Base-by-base conservation (phyloP, 2,329 filamentous ascomycete genomes). In the Mariannaea elegans region DNA sequence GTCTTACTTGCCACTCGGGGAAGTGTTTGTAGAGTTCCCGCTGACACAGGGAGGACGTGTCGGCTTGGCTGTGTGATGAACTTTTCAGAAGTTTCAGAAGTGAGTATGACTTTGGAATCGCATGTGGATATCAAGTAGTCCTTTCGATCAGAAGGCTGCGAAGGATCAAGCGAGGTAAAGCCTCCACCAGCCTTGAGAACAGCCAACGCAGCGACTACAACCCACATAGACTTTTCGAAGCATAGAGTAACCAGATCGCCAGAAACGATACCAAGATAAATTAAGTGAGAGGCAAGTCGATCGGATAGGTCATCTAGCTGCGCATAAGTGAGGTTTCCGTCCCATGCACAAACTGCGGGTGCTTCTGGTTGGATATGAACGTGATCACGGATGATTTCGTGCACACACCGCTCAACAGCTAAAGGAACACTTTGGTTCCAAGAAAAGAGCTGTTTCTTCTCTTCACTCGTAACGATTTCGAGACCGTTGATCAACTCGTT, bases 191-290 rank as follows among this genome's bases (percentile, higher is more conserved):
- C 53, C 47, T 61, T 61, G 14, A 57, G 41, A 24, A 57, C 34
- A 2, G 53, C 53, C 32, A 61, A 39, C 16, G 51, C 56, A 19
- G 56, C 38, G 31, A 44, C 58, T 9, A 53, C 38, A 23, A 57
- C 47, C 58, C 58, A 61, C 12, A 46, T 53, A 41, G 58, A 61
- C 53, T 61, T 61, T 24, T 56, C 53, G 13, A 61, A 48, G 31
- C 41, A 61, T 9, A 21, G 47, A n/a, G 29, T 44, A 2, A 61
- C 58, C 19, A 44, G 56, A 34, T 47, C 49, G 2, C 58, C 58
- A 16, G 46, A 38, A 16, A 44, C 38, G 12, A 61, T 46, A 7
- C 58, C 58, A 48, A 57, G 34, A 13, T 53, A 44, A 8, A 61
- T 32, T 14, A 61, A 9, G 14, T 56, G 29, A 9, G 27, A 56